Evolutionary conservation across 257 asterid genomes (phyloP).

Genomic region (Jacaranda mimosifolia): DNA sequence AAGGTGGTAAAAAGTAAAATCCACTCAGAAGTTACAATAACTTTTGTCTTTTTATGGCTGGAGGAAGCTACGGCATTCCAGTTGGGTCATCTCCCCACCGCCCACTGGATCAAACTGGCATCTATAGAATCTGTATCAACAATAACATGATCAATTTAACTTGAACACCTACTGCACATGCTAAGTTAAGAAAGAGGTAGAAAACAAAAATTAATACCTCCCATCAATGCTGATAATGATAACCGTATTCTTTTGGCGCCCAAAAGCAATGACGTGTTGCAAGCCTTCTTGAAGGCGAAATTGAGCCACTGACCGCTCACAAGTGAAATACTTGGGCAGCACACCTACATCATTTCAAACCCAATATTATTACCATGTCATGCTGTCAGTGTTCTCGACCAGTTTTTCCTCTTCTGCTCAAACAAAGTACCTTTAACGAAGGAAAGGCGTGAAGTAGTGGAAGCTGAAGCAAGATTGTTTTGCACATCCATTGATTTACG

Average conservation of each 20-base stretch:
- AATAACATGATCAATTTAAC: not conserved
- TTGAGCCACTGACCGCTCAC: conserved; percentile 71
- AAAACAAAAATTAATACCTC: conserved; percentile 43
- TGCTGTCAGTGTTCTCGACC: not conserved
- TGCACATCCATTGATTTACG: conserved; percentile 15
- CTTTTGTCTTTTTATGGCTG: conserved; percentile 27
- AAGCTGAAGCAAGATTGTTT: conserved; percentile 34
- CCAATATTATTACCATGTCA: not conserved
- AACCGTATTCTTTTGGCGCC: conserved; percentile 59
- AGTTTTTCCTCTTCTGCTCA: no score
- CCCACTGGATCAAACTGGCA: conserved; percentile 56
- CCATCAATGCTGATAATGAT: conserved; percentile 61
- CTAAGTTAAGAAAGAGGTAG: not conserved
- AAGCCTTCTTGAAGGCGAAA: conserved; percentile 59
- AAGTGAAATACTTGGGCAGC: conserved; percentile 66
- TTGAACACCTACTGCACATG: not conserved
- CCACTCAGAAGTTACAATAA: conserved; percentile 35
- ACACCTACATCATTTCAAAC: conserved; percentile 49
- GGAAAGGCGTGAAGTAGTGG: conserved; percentile 52
- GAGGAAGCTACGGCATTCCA: conserved; percentile 60
- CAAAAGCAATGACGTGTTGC: conserved; percentile 58
- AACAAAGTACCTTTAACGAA: conserved; percentile 55
- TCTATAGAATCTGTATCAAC: conserved; percentile 51
- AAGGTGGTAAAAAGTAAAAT: no score
- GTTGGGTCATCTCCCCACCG: conserved; percentile 65